Evolutionary conservation across 805 yeast species (phyloP).

Genomic region (Jamesozyma piceae): DNA sequence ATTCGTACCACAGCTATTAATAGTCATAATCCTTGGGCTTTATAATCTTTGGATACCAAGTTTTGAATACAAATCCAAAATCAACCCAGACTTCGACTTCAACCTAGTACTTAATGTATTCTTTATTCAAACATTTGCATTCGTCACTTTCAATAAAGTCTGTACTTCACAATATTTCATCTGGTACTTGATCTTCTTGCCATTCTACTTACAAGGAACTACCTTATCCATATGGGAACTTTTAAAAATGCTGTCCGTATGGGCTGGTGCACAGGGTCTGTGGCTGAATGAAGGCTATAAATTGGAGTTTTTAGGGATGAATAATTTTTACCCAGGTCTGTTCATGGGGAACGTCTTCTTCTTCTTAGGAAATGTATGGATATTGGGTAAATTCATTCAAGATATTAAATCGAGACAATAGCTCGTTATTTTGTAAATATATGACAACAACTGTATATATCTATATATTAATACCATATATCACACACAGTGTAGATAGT

Average conservation of each 20-base stretch:
- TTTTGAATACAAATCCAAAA: conserved; percentile 16
- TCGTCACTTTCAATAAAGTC: conserved; percentile 70
- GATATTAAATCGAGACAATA: conserved; percentile 22
- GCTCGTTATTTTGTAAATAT: too few species aligned
- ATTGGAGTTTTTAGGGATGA: conserved; percentile 68
- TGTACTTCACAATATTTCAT: conserved; percentile 92
- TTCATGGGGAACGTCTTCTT: conserved; percentile 48
- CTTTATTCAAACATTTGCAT: conserved; percentile 71
- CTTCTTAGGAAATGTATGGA: conserved; percentile 53
- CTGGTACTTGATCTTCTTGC: conserved; percentile 85
- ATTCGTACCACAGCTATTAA: conserved; percentile 69
- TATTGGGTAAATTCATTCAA: conserved; percentile 47
- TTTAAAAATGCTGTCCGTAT: conserved; percentile 35
- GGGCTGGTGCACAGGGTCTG: conserved; percentile 63
- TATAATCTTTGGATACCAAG: conserved; percentile 7
- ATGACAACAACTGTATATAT: neutral
- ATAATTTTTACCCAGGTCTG: conserved; percentile 53
- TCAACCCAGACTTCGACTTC: conserved; percentile 36
- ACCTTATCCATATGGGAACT: conserved; percentile 33
- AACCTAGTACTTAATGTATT: conserved; percentile 34
- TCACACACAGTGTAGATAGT: too few species aligned
- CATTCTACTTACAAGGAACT: conserved; percentile 53
- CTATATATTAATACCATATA: neutral
- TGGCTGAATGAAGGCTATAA: conserved; percentile 77
- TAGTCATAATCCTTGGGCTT: conserved; percentile 20